A percentile compares a stretch with the other conserved stretches of the same genome.
These are phyloP conservation scores for Teratosphaeria viscida DNA, from an alignment of 2,329 filamentous ascomycete genomes.

Conservation along the genomic window DNA sequence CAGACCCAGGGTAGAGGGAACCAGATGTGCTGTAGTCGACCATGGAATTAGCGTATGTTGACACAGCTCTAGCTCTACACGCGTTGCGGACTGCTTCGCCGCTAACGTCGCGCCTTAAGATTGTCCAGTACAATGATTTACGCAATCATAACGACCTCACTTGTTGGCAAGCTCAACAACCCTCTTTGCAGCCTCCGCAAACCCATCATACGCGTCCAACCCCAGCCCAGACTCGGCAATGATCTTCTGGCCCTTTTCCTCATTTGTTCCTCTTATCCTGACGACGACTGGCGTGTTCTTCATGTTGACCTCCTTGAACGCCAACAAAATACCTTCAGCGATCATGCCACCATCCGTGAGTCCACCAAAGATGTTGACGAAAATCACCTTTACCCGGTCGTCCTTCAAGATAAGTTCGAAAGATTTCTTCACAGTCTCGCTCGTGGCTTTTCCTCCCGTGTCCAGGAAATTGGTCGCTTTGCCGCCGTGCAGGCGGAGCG, in stretches of 20 bases:
- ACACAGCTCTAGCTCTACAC: neutral
- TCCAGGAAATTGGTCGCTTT: constrained; percentile 75
- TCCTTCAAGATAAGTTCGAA: constrained; percentile 68
- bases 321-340: constrained; percentile 60
- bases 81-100: neutral
- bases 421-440: constrained; percentile 64
- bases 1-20: too few relatives aligned
- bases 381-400: constrained; percentile 58
- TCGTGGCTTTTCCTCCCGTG: constrained; percentile 79
- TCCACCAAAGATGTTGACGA: constrained; percentile 62
- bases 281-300: constrained; percentile 60
- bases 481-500: constrained; percentile 57
- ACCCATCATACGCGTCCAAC: constrained; percentile 62
- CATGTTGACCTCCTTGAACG: constrained; percentile 56
- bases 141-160: neutral
- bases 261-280: constrained; percentile 63
- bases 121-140: neutral
- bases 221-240: constrained; percentile 58
- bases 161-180: constrained; percentile 47
- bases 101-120: neutral
- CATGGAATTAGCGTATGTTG: neutral
- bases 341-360: constrained; percentile 73
- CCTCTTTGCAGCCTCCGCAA: constrained; percentile 60
- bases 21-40: neutral
- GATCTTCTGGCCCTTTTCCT: constrained; percentile 57